Evolutionary conservation across 2,329 filamentous ascomycete genomes (phyloP), one percentile per base, ranked within the genome.

Genomic region (Ustulina deusta): DNA sequence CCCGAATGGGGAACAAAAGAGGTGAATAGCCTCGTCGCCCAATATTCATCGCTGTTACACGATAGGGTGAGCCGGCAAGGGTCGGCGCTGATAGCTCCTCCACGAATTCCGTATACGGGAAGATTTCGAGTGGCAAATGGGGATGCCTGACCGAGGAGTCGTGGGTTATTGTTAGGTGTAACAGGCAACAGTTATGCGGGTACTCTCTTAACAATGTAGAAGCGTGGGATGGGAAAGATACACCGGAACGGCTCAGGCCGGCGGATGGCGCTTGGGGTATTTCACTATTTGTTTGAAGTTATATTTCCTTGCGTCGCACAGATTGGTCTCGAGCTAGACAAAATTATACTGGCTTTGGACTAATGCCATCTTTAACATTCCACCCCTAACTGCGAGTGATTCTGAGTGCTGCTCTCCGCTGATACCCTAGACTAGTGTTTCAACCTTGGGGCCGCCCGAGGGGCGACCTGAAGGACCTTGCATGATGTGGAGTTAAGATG

Each of bases 221-320:
- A 32, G n/a, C 1, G 15, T 49, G 29, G 29, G 48, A 13, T 36
- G 20, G 38, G n/a, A 57, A 46, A 15, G 36, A 60, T 40, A 69
- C 27, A 51, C 9, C 60, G 61, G 60, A 69, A 15, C 4, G 67
- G 67, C 63, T 57, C 67, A 17, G 15, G 63, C 63, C 60, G 54
- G 36, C 36, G 54, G 51, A 36, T 52, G 59, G 67, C 34, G 38
- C 49, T 20, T 27, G 51, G 44, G 42, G 42, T 40, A 22, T 44
- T 49, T 65, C 46, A 34, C 51, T 42, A 17, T 62, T 65, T 29
- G 6, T 56, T 42, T 17, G 34, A 29, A 7, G 11, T 29, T 38
- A 22, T 4, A 46, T 62, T 52, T 60, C 36, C n/a, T 59, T 59
- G 40, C 22, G 11, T 44, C 17, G 6, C 49, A 36, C 46, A 55